Evolutionary conservation across 1,284 basidiomycete species (phyloP).

Genomic region (Naganishia sp.): DNA sequence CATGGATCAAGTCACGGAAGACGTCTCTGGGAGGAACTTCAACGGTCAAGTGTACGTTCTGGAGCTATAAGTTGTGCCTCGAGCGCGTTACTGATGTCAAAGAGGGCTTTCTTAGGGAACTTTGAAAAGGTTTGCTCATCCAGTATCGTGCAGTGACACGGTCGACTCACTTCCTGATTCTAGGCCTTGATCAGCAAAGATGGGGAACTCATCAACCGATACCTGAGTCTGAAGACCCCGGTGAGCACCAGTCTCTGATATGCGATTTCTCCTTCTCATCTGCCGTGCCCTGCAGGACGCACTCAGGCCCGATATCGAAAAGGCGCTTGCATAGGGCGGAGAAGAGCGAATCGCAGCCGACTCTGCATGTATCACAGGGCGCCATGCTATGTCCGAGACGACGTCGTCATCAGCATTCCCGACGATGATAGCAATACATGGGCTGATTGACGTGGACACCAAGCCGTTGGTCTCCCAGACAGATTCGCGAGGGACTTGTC

Average conservation of each 20-base stretch:
- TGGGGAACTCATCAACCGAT: slow-evolving; percentile 32
- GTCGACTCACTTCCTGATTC: neutral
- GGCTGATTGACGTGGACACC: no score
- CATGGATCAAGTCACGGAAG: slow-evolving; percentile 71
- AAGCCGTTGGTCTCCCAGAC: no score
- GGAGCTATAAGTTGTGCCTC: neutral
- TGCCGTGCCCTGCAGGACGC: slow-evolving; percentile 6
- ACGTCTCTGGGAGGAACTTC: slow-evolving; percentile 45
- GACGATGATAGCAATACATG: no score
- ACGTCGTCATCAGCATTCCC: no score
- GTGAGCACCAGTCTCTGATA: slow-evolving; percentile 5
- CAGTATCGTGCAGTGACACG: neutral
- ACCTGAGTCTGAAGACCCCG: slow-evolving; percentile 28
- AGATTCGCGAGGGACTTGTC: no score
- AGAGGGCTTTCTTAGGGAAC: slow-evolving; percentile 28
- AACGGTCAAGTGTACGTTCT: slow-evolving; percentile 43
- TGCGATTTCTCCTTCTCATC: neutral
- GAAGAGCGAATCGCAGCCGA: no score
- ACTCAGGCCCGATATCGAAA: slow-evolving; percentile 31
- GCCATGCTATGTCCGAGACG: no score
- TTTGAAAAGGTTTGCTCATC: slow-evolving; percentile 30
- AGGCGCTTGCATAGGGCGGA: slow-evolving; percentile 19
- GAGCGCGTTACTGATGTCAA: neutral
- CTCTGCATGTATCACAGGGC: no score
- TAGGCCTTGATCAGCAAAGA: slow-evolving; percentile 31